These are phyloP conservation scores for Mycena rosella DNA, from an alignment of 768 basidiomycete species.

Conservation along the genomic window DNA sequence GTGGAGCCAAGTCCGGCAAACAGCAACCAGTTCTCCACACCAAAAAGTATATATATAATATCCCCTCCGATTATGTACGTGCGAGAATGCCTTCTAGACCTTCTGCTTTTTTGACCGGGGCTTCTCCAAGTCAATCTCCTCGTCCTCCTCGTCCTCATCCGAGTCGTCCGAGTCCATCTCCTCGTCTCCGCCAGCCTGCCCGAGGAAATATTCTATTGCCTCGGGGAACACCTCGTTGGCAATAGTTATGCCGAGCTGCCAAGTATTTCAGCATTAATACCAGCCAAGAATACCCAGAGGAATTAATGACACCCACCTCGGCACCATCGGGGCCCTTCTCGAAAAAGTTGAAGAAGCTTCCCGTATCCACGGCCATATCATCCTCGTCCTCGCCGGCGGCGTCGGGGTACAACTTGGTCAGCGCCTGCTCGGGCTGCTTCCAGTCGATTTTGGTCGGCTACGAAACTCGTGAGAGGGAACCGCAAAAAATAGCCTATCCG, in stretches of 20 bases:
- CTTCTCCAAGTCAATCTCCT: slow-evolving; percentile 91
- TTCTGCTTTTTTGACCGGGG: slow-evolving; percentile 83
- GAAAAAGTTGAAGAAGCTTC: slow-evolving; percentile 93
- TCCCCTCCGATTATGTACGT: too few species aligned
- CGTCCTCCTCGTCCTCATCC: slow-evolving; percentile 80
- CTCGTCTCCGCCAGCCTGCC: slow-evolving; percentile 70
- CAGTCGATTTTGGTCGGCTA: slow-evolving; percentile 81
- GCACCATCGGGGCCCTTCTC: slow-evolving; percentile 73
- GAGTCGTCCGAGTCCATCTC: slow-evolving; percentile 75
- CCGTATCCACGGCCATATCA: slow-evolving; percentile 70
- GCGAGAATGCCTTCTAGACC: slow-evolving; percentile 51
- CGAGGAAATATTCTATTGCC: slow-evolving; percentile 86
- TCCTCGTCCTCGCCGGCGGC: slow-evolving; percentile 72
- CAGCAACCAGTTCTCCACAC: too few species aligned
- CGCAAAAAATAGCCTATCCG: slow-evolving; percentile 35
- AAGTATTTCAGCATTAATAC: slow-evolving; percentile 4
- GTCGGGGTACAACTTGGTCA: slow-evolving; percentile 85
- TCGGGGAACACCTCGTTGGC: slow-evolving; percentile 86
- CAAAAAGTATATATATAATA: too few species aligned
- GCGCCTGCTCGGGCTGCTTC: slow-evolving; percentile 82
- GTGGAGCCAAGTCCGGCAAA: too few species aligned
- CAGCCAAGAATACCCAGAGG: neutral
- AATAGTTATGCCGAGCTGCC: slow-evolving; percentile 77
- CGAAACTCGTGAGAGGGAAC: slow-evolving; percentile 4
- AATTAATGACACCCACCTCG: slow-evolving; percentile 64